Evolutionary conservation across 2,329 filamentous ascomycete genomes (phyloP), one percentile per base, ranked within the genome.

Genomic region (Aquanectria penicillioides): DNA sequence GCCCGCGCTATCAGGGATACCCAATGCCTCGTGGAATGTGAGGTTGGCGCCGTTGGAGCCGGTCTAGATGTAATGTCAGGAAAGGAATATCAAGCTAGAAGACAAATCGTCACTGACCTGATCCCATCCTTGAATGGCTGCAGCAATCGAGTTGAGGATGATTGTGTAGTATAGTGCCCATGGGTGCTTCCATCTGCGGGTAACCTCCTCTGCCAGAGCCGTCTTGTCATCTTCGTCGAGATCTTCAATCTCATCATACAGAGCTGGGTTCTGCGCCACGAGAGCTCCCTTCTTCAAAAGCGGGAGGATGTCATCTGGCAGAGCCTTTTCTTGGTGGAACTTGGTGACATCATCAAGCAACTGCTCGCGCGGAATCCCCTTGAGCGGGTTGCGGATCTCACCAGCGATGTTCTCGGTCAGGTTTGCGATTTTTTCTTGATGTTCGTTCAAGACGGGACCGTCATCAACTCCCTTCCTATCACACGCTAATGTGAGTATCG

Each of bases 311-410:
- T 83, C 77, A 29, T 76, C 75, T 2, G 71, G 71, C 3, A 87
- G 73, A 8, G 77, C 78, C 46, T 80, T 78, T n/a, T 81, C 72
- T 4, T 69, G 61, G 37, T 82, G 84, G 69, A 88, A 89, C 0
- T 74, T 69, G 37, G 84, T 78, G 2, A 89, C 86, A 59, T 86
- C 78, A 17, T 74, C 71, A 33, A 88, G 71, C 12, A 89, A 79
- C 49, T 81, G 73, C 1, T 82, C 76, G 23, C 80, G 78, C 2
- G 82, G 77, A 7, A 89, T 78, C 0, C 80, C 83, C 2, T 77
- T 80, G 3, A 89, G 71, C 0, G 75, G 75, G 34, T 88, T 89
- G 23, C 66, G 67, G 33, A 74, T 73, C 34, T 75, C 74, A 46
- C 69, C 72, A 49, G 70, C 66, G 23, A 66, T 12, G 25, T 67